These are phyloP conservation scores for Hyaloscypha variabilis DNA, from an alignment of 495 filamentous ascomycete species.

Conservation along the genomic window DNA sequence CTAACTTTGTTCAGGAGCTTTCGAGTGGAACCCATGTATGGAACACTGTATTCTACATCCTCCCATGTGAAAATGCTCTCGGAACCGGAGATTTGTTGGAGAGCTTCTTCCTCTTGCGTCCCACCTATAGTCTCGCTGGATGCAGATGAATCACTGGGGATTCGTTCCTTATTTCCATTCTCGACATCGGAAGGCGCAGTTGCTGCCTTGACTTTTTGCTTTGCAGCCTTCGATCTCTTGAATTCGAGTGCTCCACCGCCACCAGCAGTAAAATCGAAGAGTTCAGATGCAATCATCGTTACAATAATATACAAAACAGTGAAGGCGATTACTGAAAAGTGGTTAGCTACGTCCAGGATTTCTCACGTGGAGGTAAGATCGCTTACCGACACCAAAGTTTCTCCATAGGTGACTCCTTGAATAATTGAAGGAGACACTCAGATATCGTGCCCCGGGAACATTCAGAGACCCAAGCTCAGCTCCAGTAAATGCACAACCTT, in stretches of 20 bases:
- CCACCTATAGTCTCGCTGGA: constrained; percentile 19
- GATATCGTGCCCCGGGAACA: constrained; percentile 63
- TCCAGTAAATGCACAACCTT: constrained; percentile 65
- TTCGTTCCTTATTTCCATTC: constrained; percentile 35
- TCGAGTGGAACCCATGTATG: constrained; percentile 67
- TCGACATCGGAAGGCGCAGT: constrained; percentile 48
- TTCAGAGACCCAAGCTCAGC: constrained; percentile 41
- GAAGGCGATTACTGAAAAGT: constrained; percentile 58
- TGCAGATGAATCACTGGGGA: constrained; percentile 26
- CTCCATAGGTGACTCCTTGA: constrained; percentile 71
- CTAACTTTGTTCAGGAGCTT: constrained; percentile 70
- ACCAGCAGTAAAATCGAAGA: constrained; percentile 47
- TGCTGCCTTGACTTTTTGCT: constrained; percentile 49
- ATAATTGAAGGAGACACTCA: constrained; percentile 60
- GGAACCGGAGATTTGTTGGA: constrained; percentile 53
- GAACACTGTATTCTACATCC: constrained; percentile 72
- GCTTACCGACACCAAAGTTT: constrained; percentile 60
- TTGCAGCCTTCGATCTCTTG: constrained; percentile 65
- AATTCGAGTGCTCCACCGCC: constrained; percentile 38
- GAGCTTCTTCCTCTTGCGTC: constrained; percentile 54
- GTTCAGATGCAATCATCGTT: constrained; percentile 62
- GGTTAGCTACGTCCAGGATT: background rate
- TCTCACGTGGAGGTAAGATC: background rate
- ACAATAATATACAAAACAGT: constrained; percentile 68
- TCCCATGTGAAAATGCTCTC: constrained; percentile 73